Conservation (phyloP, 371 early-diverging fungal species). For the Dichotomocladium elegans region DNA sequence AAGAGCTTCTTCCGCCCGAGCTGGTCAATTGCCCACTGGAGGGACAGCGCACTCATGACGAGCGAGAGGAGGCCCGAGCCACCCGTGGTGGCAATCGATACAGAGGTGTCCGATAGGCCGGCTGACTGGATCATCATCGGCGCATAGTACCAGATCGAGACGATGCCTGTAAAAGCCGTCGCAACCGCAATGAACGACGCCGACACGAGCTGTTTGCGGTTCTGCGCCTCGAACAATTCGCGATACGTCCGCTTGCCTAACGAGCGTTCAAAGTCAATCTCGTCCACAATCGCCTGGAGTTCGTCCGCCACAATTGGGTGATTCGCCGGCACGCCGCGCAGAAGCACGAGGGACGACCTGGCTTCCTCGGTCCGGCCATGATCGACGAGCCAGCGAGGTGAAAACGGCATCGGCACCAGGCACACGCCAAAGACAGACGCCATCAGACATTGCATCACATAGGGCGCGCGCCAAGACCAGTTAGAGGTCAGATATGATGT, state of each 20-base stretch:
- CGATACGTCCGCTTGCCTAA: conserved; percentile 35
- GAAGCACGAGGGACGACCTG: conserved; percentile 29
- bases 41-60: conserved; percentile 49
- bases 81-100: conserved; percentile 37
- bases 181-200: conserved; percentile 50
- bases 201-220: conserved; percentile 34
- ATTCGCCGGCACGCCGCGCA: conserved; percentile 34
- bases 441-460: conserved; percentile 25
- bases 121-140: conserved; percentile 38
- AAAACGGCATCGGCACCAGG: conserved; percentile 33
- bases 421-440: conserved; percentile 16
- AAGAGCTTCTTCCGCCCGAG: conserved; percentile 49
- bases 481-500: conserved; percentile 29
- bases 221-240: conserved; percentile 35
- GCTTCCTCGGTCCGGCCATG: conserved; percentile 49
- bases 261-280: conserved; percentile 36
- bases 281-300: conserved; percentile 28
- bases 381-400: conserved; percentile 59
- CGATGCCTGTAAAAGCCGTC: conserved; percentile 63
- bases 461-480: conserved; percentile 43
- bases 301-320: conserved; percentile 38
- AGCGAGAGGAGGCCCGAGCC: conserved; percentile 32
- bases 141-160: conserved; percentile 50
- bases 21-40: conserved; percentile 47
- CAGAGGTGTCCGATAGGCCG: conserved; percentile 25